phyloP scores from a whole-genome alignment of 2,329 filamentous ascomycete genomes.

The Talaromyces sp. region DNA sequence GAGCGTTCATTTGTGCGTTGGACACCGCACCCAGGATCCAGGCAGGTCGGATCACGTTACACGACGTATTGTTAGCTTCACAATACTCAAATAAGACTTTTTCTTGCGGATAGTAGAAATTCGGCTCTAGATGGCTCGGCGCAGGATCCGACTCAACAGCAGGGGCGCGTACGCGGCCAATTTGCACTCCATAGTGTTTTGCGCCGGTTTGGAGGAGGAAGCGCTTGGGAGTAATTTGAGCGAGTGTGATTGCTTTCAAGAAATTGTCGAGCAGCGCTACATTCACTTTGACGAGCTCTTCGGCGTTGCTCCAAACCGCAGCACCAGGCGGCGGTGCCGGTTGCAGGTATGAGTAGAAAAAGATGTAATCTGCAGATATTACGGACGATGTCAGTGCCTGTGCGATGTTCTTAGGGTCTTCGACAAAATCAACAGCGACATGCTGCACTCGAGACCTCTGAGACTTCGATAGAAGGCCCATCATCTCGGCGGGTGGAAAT shows the following conservation, averaged over 20 bases:
- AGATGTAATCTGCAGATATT: constrained; percentile 40
- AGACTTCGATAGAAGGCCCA: constrained; percentile 29
- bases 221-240: constrained; percentile 41
- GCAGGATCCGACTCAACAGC: constrained; percentile 20
- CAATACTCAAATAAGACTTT: constrained; percentile 18
- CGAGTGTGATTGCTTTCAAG: constrained; percentile 38
- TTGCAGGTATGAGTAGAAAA: constrained; percentile 52
- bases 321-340: constrained; percentile 40
- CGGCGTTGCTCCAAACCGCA: constrained; percentile 45
- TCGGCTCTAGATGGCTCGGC: constrained; percentile 16
- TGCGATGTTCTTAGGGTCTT: constrained; percentile 22
- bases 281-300: constrained; percentile 47
- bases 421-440: constrained; percentile 33
- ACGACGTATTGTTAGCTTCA: constrained; percentile 14
- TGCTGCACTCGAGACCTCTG: constrained; percentile 23
- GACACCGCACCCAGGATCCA: constrained; percentile 21
- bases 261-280: constrained; percentile 45
- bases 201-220: constrained; percentile 42
- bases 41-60: constrained; percentile 20
- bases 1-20: constrained; percentile 20
- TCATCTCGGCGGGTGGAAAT: constrained; percentile 32
- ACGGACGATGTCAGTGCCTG: constrained; percentile 16
- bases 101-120: constrained; percentile 25
- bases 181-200: constrained; percentile 20
- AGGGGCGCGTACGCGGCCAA: constrained; percentile 18